Base-by-base conservation (phyloP, 257 asterid genomes). In the Haberlea rhodopensis region DNA sequence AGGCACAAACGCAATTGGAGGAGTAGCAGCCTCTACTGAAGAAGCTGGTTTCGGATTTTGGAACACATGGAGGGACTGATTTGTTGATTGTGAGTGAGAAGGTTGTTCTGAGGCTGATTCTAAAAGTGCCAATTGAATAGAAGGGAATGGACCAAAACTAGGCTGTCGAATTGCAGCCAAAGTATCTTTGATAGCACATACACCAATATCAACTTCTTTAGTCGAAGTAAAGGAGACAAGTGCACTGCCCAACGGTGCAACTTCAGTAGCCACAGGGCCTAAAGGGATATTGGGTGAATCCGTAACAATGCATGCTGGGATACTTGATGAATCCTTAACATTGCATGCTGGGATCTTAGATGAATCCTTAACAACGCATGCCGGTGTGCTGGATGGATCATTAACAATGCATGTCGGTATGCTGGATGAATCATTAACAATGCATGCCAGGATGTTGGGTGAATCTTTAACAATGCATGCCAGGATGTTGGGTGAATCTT, bases 1-100 rank as follows among this genome's bases (percentile, higher is more conserved):
- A 65, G 91, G 86, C 59, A 80, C 85, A 48, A 75, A 84, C 40
- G 37, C 68, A 61, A 68, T 69, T 22, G 74, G 81, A 62, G 73
- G 73, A 57, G 68, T 52, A 7, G 43, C 8, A 21, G 48, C 61
- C 24, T 3, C 53, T 0, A 29, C 6, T 49, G 79, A 22, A 60
- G 76, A 26, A 66, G 62, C 72, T 27, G 19, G 16, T 60, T 56
- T 73, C 3, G 76, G 78, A 46, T 60, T 84, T 61, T 78, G 76
- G 64, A 72, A 78, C 25, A 23, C 71, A 58, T 74, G 85, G 43
- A 27, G 22, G 11, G 73, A 72, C 51, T 23, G 74, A 6, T 21
- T 25, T n/a, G 49, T 48, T 13, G 63, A 69, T 56, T 51, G 77
- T 48, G 37, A 55, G 28, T 1, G 46, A 6, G 62, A 26, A 65